Evolutionary conservation across 257 asterid species (phyloP).

Genomic region (Scutellaria baicalensis): DNA sequence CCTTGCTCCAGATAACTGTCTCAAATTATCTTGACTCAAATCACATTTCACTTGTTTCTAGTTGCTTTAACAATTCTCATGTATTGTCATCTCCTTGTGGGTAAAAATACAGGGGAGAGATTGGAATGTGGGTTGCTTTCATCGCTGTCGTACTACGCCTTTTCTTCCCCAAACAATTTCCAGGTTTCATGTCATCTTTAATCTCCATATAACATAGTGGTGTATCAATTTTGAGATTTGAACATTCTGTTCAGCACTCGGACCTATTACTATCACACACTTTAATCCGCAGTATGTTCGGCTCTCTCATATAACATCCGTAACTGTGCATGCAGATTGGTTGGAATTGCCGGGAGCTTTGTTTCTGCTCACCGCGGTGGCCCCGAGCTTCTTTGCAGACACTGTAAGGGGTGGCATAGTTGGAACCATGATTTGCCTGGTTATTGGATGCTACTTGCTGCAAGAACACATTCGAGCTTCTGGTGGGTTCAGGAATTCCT

Average conservation of each 20-base stretch:
- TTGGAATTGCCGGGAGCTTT: slow-evolving; percentile 68
- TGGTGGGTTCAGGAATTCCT: slow-evolving; percentile 88
- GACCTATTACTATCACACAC: background rate
- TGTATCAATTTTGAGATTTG: background rate
- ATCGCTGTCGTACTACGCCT: slow-evolving; percentile 59
- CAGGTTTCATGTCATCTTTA: slow-evolving; percentile 28
- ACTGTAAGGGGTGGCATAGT: slow-evolving; percentile 31
- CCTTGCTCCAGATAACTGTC: too few species aligned
- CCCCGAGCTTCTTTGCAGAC: slow-evolving; percentile 56
- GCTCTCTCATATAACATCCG: background rate
- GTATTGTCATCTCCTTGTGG: background rate
- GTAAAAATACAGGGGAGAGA: slow-evolving; percentile 51
- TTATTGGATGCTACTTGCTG: slow-evolving; percentile 68
- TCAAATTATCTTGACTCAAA: too few species aligned
- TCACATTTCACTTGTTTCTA: background rate
- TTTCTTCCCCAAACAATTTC: slow-evolving; percentile 52
- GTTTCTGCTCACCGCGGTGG: slow-evolving; percentile 68
- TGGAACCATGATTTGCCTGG: slow-evolving; percentile 52
- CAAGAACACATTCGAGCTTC: slow-evolving; percentile 90
- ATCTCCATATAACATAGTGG: background rate
- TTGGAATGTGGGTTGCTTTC: slow-evolving; percentile 77
- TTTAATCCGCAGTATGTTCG: background rate
- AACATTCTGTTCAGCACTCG: background rate
- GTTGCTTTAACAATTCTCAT: background rate
- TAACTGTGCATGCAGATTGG: slow-evolving; percentile 60